Evolutionary conservation across 371 early-diverging fungal genomes (phyloP).

Genomic region (Saksenaea oblongispora): DNA sequence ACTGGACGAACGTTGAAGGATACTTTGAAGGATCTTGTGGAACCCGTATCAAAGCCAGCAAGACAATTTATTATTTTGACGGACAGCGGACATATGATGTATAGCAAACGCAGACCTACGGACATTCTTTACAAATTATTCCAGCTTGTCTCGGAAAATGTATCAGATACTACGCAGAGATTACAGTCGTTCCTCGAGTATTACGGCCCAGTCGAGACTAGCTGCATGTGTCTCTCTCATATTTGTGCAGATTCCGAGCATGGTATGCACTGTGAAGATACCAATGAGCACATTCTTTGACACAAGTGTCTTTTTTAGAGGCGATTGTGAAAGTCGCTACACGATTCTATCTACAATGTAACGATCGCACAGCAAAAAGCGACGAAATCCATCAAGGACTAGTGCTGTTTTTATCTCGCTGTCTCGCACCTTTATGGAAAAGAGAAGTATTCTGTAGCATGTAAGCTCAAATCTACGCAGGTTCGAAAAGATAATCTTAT

Average conservation of each 20-base stretch:
- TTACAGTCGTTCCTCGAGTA: slow-evolving; percentile 56
- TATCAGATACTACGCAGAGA: slow-evolving; percentile 39
- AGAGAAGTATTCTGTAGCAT: slow-evolving; percentile 38
- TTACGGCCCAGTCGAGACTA: slow-evolving; percentile 65
- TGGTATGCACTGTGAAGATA: slow-evolving; percentile 6
- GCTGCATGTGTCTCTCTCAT: slow-evolving; percentile 76
- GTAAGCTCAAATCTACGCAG: slow-evolving; percentile 16
- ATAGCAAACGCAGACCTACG: slow-evolving; percentile 74
- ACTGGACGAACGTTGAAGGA: slow-evolving; percentile 3
- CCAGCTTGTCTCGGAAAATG: slow-evolving; percentile 10
- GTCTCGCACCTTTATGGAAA: slow-evolving; percentile 78
- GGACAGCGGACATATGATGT: slow-evolving; percentile 61
- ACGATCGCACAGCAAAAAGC: slow-evolving; percentile 56
- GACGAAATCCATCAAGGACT: slow-evolving; percentile 81
- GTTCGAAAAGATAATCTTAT: neutral
- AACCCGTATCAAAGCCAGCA: slow-evolving; percentile 57
- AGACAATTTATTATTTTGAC: slow-evolving; percentile 75
- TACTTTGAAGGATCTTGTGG: slow-evolving; percentile 55
- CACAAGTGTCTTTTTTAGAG: slow-evolving; percentile 8
- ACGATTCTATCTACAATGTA: slow-evolving; percentile 57
- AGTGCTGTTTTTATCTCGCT: slow-evolving; percentile 72
- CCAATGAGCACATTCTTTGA: neutral
- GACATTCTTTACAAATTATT: slow-evolving; percentile 65
- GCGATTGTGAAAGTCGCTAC: slow-evolving; percentile 34
- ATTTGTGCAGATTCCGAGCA: slow-evolving; percentile 41